Base-by-base conservation (phyloP, 1,284 basidiomycete genomes). In the Moniliella sp. region DNA sequence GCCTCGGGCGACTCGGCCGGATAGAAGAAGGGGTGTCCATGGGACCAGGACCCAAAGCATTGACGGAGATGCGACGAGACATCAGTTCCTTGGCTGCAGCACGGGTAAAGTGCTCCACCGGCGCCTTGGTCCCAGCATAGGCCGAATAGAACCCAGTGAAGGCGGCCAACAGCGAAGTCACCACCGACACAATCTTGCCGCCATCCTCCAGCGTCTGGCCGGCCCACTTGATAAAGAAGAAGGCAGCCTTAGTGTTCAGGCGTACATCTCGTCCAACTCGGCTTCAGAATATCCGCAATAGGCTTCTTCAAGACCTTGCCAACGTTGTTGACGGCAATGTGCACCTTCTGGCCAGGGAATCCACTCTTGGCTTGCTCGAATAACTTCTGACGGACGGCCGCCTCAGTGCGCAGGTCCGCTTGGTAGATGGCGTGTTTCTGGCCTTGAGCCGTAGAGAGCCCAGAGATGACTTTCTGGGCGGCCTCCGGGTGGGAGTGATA, bases 261-360 rank as follows among this genome's bases (percentile, higher is more conserved):
- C 31, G 25, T 32, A 34, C 33, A 34, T 34, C 17, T 34, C 33
- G 19, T 34, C 33, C 4, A 13, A 33, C 25, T 34, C 33, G n/a
- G 18, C 32, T 17, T 34, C 33, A 17, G 14, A 13, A 17, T 32
- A n/a, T 10, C 15, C 31, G 10, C 12, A 4, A 34, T 34, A 14
- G 33, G 28, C 9, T 33, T 33, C 27, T 34, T 34, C n/a, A 34
- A 11, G 2, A 34, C 33, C 18, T 34, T 34, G 16, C 33, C 33
- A 13, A 16, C 16, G 15, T 34, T 34, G 18, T 34, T 34, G 12
- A 34, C 18, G 16, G 33, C 33, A 33, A 34, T 34, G 31, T 34
- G 14, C 11, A 34, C 15, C 25, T 19, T 33, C 11, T 30, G 30
- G n/a, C n/a, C n/a, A n/a, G n/a, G n/a, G 14, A 18, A 30, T 10